Evolutionary conservation across 306 rosid species (phyloP).

Genomic region (Geum urbanum): DNA sequence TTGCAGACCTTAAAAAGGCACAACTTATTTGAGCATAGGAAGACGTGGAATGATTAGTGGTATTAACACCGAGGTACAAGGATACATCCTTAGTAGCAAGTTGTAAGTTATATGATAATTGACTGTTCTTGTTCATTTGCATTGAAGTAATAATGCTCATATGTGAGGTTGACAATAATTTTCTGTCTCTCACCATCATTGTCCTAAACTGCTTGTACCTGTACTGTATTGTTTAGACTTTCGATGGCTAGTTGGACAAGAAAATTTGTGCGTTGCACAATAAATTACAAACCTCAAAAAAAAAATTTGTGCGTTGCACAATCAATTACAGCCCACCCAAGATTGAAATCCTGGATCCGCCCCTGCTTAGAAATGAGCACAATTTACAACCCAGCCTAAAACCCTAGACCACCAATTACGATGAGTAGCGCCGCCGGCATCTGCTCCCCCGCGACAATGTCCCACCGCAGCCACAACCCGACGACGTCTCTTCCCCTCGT

Average conservation of each 20-base stretch:
- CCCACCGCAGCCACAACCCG: slow-evolving; percentile 54
- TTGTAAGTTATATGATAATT: slow-evolving; percentile 19
- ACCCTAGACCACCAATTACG: slow-evolving; percentile 26
- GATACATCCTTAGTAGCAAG: slow-evolving; percentile 21
- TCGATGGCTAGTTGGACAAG: not conserved
- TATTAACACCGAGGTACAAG: slow-evolving; percentile 51
- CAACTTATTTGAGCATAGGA: slow-evolving; percentile 54
- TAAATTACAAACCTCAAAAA: no score
- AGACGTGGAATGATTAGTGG: slow-evolving; percentile 28
- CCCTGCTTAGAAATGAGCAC: not conserved
- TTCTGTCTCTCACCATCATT: slow-evolving; percentile 7
- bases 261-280: no score
- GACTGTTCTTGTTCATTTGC: not conserved
- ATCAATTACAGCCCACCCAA: no score
- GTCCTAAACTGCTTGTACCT: not conserved
- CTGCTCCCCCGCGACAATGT: slow-evolving; percentile 64
- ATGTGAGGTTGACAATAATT: slow-evolving; percentile 1
- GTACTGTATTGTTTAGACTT: not conserved
- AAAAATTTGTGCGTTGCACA: no score
- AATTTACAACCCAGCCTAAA: slow-evolving; percentile 19
- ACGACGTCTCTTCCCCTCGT: slow-evolving; percentile 65
- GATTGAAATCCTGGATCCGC: no score
- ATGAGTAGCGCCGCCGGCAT: slow-evolving; percentile 14
- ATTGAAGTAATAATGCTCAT: not conserved
- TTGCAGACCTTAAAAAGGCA: slow-evolving; percentile 82